Conservation (phyloP, 495 filamentous ascomycete species). For the Hypoxylon rickii region DNA sequence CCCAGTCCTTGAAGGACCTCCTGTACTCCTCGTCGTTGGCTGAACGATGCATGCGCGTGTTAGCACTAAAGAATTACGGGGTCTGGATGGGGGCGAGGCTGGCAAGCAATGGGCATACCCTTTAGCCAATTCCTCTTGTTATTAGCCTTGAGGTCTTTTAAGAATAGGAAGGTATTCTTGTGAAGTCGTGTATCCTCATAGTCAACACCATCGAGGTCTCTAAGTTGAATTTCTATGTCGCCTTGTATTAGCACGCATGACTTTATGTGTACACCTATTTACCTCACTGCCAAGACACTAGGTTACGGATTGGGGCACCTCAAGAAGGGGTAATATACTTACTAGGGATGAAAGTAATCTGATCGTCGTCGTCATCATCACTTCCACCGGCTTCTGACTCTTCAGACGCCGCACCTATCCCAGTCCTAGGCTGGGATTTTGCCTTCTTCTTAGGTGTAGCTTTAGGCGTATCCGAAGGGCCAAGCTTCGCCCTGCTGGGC, state of each 20-base stretch:
- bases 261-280: too few relatives aligned
- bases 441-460: conserved; percentile 4
- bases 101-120: conserved; percentile 51
- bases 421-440: conserved; percentile 21
- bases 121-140: conserved; percentile 85
- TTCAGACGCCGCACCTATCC: conserved; percentile 15
- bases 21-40: conserved; percentile 79
- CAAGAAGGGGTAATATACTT: neutral
- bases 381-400: conserved; percentile 30
- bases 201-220: conserved; percentile 64
- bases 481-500: conserved; percentile 6
- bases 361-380: conserved; percentile 44
- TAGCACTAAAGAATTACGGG: neutral
- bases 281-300: too few relatives aligned
- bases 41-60: conserved; percentile 35
- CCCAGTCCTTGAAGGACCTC: conserved; percentile 75
- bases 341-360: conserved; percentile 61
- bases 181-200: conserved; percentile 75
- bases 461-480: neutral
- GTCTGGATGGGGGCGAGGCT: neutral
- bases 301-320: too few relatives aligned
- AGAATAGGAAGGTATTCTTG: conserved; percentile 79
- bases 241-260: conserved; percentile 10
- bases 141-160: conserved; percentile 73
- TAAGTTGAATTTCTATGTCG: conserved; percentile 49